Evolutionary conservation across 2,329 filamentous ascomycete genomes (phyloP).

Genomic region (Huntiella bhutanensis): DNA sequence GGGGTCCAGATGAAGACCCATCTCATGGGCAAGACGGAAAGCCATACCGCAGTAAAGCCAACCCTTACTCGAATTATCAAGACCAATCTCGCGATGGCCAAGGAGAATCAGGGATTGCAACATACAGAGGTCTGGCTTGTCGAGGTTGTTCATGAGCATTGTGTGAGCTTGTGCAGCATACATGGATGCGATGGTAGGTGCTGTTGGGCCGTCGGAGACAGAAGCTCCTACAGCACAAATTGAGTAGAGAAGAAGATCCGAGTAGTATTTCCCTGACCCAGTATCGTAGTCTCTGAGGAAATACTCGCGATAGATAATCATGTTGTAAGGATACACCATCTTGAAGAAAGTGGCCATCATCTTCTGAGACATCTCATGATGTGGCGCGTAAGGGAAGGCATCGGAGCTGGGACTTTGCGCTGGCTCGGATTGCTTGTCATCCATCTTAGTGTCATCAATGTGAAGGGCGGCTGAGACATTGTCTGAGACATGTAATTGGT

Average conservation of each 20-base stretch:
- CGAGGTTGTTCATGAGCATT: constrained; percentile 25
- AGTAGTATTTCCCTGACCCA: constrained; percentile 28
- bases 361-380: constrained; percentile 24
- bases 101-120: constrained; percentile 26
- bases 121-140: constrained; percentile 27
- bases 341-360: constrained; percentile 31
- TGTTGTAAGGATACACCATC: constrained; percentile 28
- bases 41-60: constrained; percentile 35
- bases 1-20: constrained; percentile 32
- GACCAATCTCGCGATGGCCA: constrained; percentile 28
- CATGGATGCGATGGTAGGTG: constrained; percentile 21
- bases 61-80: constrained; percentile 28
- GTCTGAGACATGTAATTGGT: constrained; percentile 5
- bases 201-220: constrained; percentile 22
- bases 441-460: not conserved
- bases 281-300: constrained; percentile 30
- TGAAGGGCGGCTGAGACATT: not conserved
- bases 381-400: constrained; percentile 22
- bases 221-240: constrained; percentile 30
- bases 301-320: constrained; percentile 31
- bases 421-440: not conserved
- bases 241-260: constrained; percentile 27
- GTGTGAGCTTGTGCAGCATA: constrained; percentile 27
- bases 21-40: constrained; percentile 30
- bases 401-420: constrained; percentile 8